These are phyloP conservation scores for Pleurotus citrinopileatus DNA, from an alignment of 768 basidiomycete genomes.

Conservation along the genomic window DNA sequence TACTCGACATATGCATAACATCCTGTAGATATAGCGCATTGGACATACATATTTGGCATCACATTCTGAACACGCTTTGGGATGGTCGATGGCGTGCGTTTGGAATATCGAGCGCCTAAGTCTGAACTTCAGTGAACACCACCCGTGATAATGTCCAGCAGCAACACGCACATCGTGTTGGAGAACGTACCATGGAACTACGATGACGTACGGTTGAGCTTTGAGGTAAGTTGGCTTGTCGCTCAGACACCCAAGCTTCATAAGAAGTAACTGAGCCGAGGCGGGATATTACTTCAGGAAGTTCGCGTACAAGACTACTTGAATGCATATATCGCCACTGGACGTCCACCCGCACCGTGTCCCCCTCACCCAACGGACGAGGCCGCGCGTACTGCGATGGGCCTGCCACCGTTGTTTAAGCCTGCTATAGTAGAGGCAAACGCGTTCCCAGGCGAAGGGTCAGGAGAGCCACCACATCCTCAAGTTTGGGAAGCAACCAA, in stretches of 20 bases:
- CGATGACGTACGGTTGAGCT: not conserved
- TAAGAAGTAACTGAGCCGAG: no score
- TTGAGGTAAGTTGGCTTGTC: not conserved
- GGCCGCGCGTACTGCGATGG: constrained; percentile 38
- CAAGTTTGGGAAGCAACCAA: not conserved
- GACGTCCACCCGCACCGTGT: constrained; percentile 44
- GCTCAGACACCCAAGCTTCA: not conserved
- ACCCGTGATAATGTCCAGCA: not conserved
- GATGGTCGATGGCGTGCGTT: no score
- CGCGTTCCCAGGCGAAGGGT: not conserved
- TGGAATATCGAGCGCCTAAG: no score
- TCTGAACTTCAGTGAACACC: no score
- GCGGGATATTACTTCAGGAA: constrained; percentile 49
- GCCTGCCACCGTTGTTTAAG: constrained; percentile 50
- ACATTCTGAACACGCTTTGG: no score
- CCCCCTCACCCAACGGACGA: constrained; percentile 45
- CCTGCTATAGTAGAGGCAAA: constrained; percentile 26
- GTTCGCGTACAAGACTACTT: constrained; percentile 54
- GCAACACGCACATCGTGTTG: not conserved
- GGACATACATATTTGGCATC: no score
- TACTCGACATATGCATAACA: no score
- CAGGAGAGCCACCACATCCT: constrained; percentile 1
- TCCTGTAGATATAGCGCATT: no score
- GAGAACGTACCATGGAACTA: constrained; percentile 7
- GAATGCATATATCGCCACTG: constrained; percentile 41